Evolutionary conservation across 1,284 basidiomycete genomes (phyloP).

Genomic region (Ceratorhiza oryzae-sativae): DNA sequence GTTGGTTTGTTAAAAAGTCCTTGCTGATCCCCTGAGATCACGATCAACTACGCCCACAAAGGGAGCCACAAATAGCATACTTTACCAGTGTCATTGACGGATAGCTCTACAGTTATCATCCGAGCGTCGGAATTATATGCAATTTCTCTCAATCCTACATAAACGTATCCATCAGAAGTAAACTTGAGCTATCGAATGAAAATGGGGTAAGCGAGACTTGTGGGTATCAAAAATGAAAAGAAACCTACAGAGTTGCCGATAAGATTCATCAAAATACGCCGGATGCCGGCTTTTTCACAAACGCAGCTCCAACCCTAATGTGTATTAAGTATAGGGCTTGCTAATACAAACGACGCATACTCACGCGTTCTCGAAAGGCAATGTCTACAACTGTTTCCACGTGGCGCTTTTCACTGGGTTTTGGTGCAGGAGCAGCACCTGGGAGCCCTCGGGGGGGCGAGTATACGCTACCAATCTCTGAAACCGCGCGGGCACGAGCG

Average conservation of each 20-base stretch:
- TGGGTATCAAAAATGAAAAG: not conserved
- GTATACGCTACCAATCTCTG: slow-evolving; percentile 90
- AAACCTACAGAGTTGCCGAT: slow-evolving; percentile 70
- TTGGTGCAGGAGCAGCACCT: slow-evolving; percentile 51
- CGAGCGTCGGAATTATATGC: slow-evolving; percentile 6
- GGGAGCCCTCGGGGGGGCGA: slow-evolving; percentile 68
- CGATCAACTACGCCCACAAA: not conserved
- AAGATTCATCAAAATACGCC: slow-evolving; percentile 93
- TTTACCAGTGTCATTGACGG: slow-evolving; percentile 91
- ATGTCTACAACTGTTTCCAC: slow-evolving; percentile 92
- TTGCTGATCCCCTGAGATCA: slow-evolving; percentile 76
- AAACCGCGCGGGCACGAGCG: slow-evolving; percentile 81
- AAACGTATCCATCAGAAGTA: slow-evolving; percentile 80
- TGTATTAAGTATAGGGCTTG: not conserved
- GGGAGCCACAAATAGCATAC: slow-evolving; percentile 50
- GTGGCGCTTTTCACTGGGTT: slow-evolving; percentile 50
- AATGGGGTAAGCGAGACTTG: not conserved
- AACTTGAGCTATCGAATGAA: slow-evolving; percentile 27
- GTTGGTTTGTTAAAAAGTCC: slow-evolving; percentile 89
- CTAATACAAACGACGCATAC: slow-evolving; percentile 43
- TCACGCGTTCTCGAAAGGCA: slow-evolving; percentile 70
- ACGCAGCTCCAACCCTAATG: slow-evolving; percentile 85
- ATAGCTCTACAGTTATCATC: slow-evolving; percentile 77
- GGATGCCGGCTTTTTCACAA: slow-evolving; percentile 92
- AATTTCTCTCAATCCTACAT: slow-evolving; percentile 66